These are phyloP conservation scores for Metschnikowia chrysomelidarum DNA, from an alignment of 805 yeast genomes.

Conservation along the genomic window DNA sequence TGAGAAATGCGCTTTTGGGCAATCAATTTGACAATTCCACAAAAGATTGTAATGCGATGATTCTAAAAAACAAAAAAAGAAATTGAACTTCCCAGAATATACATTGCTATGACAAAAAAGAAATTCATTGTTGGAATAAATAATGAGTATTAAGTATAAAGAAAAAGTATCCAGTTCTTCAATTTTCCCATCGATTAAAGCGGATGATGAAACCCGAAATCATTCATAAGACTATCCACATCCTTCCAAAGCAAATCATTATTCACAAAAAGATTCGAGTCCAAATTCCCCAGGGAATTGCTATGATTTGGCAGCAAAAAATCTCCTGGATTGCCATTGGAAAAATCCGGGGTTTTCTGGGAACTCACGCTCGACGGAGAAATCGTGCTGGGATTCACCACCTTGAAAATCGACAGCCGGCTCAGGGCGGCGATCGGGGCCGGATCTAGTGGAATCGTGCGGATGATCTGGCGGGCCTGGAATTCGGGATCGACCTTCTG, in stretches of 20 bases:
- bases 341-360: conserved; percentile 11
- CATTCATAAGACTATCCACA: conserved; percentile 86
- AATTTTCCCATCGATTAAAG: conserved; percentile 1
- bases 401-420: conserved; percentile 38
- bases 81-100: too few species aligned
- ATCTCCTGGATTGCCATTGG: neutral
- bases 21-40: too few species aligned
- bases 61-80: too few species aligned
- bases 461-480: conserved; percentile 70
- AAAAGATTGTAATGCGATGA: too few species aligned
- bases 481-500: conserved; percentile 58
- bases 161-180: too few species aligned
- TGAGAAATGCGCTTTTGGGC: too few species aligned
- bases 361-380: conserved; percentile 29
- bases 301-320: neutral
- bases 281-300: conserved; percentile 21
- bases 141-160: too few species aligned
- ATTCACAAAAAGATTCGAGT: conserved; percentile 43
- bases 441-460: conserved; percentile 81
- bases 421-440: conserved; percentile 58
- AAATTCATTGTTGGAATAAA: too few species aligned
- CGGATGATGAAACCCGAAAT: conserved; percentile 71
- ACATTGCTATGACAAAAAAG: too few species aligned
- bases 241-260: conserved; percentile 70
- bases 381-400: conserved; percentile 34